Base-by-base conservation (phyloP, 306 rosid species). In the Prunus salicina region DNA sequence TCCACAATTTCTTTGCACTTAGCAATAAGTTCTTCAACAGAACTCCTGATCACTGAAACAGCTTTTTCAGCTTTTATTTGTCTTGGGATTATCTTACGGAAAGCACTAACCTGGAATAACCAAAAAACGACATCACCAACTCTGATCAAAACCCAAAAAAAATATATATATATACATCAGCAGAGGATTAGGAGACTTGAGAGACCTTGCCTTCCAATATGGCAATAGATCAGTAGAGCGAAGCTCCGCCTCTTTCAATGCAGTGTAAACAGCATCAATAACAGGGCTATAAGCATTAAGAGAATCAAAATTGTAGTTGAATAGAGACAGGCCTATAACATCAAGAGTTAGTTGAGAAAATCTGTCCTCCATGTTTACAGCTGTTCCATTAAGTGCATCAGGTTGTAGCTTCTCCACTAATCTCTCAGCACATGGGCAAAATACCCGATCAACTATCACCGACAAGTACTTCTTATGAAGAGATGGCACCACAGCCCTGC, bases 401-500 rank as follows among this genome's bases (percentile, higher is more conserved):
- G 79, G 4, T 74, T 88, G 87, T 68, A 95, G 91, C 88, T 89
- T 95, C 89, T 92, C 93, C 83, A 95, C 97, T 85, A 95, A 81
- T 80, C 97, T 90, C 85, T 84, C 89, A 9, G 97, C 93, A 84
- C 97, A 92, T 86, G 79, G 88, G 85, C 93, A 88, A 67, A 95
- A 90, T 24, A 95, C 99, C 67, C 90, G 89, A 81, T 92, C 97
- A 62, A 95, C 96, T 64, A 95, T 89, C 80, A 90, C 79, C 2
- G 99, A 89, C 85, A 92, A 86, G 91, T 92, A 95, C 72, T 91
- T 89, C 83, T 86, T 95, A 76, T 92, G 97, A 80, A 95, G 99
- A 53, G 99, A 95, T 43, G 99, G 93, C 85, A 92, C 97, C 85
- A 95, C 93, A 67, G 97, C 98, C 88, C 98, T 86, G 81, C 97